Conservation (phyloP, 163 green algal species). For the Scenedesmus sp. region DNA sequence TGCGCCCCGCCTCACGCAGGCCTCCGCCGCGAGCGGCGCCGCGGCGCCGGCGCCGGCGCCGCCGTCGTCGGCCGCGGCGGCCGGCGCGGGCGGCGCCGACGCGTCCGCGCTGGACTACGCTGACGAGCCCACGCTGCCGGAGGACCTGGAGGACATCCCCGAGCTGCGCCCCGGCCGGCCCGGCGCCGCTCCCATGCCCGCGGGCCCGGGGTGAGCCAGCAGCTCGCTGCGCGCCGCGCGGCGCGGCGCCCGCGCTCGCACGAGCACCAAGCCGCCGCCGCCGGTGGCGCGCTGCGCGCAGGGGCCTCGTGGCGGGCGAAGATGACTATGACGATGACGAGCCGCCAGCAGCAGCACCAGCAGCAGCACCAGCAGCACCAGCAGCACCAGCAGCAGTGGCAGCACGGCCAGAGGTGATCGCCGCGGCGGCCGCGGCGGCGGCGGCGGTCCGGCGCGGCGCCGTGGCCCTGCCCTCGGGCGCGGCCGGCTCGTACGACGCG, state of each 20-base stretch:
- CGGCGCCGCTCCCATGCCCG: no score
- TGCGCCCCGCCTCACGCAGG: not conserved
- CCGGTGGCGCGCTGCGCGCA: no score
- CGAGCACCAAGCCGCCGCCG: no score
- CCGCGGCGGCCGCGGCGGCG: no score
- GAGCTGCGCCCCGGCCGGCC: constrained; percentile 12
- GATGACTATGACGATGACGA: constrained; percentile 45
- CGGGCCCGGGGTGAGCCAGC: no score
- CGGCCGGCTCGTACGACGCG: no score
- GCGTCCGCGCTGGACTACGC: constrained; percentile 5
- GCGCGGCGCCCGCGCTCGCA: not conserved
- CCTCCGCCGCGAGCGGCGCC: no score
- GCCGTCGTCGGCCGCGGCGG: not conserved
- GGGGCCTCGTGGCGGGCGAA: constrained; percentile 6
- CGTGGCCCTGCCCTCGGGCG: no score
- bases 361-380: constrained; percentile 13
- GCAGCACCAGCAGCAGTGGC: constrained; percentile 1
- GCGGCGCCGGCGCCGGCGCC: not conserved
- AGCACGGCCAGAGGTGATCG: not conserved
- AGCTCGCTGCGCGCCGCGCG: no score
- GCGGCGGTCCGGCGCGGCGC: no score
- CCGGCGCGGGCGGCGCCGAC: not conserved
- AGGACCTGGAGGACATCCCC: constrained; percentile 40
- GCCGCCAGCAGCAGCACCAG: not conserved
- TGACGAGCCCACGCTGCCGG: constrained; percentile 38